Evolutionary conservation across 176 grass and related monocot genomes (phyloP), one percentile per base, ranked within the genome.

Genomic region (maize (Zea mays)): DNA sequence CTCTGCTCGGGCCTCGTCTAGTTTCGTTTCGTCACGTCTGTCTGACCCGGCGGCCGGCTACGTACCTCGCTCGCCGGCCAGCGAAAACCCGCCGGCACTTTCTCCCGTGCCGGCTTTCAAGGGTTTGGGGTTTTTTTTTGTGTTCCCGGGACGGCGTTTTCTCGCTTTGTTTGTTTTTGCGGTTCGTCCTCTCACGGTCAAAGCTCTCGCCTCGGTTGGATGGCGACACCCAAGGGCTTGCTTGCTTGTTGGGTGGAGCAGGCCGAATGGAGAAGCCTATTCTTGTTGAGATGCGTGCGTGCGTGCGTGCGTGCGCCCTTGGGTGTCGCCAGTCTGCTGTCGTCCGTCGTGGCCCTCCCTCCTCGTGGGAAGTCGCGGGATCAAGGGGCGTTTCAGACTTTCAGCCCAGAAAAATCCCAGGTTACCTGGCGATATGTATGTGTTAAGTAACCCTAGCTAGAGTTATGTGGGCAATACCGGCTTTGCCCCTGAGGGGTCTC

Each of bases 21-120:
- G 56, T 74, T 42, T 72, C 27, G 27, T 27, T 27, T 27, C 65
- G 48, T 81, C 76, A 64, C 65, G 65, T 44, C 65, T 38, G 10
- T 62, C 63, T 74, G 60, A 62, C 75, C 63, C 27, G 27, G 27
- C 27, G 27, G 27, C 1, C 27, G 27, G 27, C 27, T 27, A 27
- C 27, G 27, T 27, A 27, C 27, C 27, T 27, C 0, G 27, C 27
- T 27, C 27, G 27, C 27, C 27, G 27, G 27, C 27, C 83, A 92
- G 75, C 61, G 54, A 83, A 92, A 27, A 83, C 68, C 60, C 83
- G 90, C 65, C 80, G 86, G 83, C 86, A 80, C 83, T 89, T 71
- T 77, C 87, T 82, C 90, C 90, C 66, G 55, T 86, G 63, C 78
- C 68, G 83, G 83, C 85, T 78, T 85, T 52, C 51, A 14, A n/a